phyloP scores from a whole-genome alignment of 2,329 filamentous ascomycete species.

The Stagonosporopsis chrysanthemi region DNA sequence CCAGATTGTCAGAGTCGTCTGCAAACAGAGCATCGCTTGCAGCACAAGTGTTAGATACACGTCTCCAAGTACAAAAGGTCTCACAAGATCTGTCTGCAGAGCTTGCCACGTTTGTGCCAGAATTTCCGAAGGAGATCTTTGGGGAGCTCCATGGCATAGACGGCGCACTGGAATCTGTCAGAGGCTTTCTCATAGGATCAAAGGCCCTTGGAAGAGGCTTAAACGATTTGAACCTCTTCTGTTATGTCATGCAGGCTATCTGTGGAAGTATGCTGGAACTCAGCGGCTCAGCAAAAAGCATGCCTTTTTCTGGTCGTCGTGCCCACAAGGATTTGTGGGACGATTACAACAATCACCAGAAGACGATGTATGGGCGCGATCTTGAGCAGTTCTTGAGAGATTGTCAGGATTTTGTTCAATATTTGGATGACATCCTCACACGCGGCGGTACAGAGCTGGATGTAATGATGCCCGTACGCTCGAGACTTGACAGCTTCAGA shows the following conservation, averaged over 20 bases:
- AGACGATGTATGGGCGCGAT: conserved; percentile 24
- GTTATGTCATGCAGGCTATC: conserved; percentile 30
- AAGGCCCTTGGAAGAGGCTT: conserved; percentile 16
- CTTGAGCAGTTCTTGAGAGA: conserved; percentile 28
- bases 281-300: conserved; percentile 22
- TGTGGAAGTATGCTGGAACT: conserved; percentile 35
- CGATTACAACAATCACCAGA: conserved; percentile 35
- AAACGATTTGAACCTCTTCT: conserved; percentile 35
- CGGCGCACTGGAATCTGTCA: conserved; percentile 25
- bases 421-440: conserved; percentile 29
- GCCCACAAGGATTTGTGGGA: conserved; percentile 31
- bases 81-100: conserved; percentile 21
- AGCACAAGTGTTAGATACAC: conserved; percentile 27
- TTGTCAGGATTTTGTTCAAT: conserved; percentile 34
- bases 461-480: conserved; percentile 32
- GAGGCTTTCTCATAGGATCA: conserved; percentile 20
- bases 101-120: conserved; percentile 23
- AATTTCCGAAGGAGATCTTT: conserved; percentile 27
- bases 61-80: conserved; percentile 28
- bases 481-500: conserved; percentile 30
- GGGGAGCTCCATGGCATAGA: conserved; percentile 27
- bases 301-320: not conserved
- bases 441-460: conserved; percentile 21
- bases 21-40: conserved; percentile 22
- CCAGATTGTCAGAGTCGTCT: conserved; percentile 17